phyloP scores from a whole-genome alignment of 2,329 filamentous ascomycete genomes.

The Cladorrhinum sp. region DNA sequence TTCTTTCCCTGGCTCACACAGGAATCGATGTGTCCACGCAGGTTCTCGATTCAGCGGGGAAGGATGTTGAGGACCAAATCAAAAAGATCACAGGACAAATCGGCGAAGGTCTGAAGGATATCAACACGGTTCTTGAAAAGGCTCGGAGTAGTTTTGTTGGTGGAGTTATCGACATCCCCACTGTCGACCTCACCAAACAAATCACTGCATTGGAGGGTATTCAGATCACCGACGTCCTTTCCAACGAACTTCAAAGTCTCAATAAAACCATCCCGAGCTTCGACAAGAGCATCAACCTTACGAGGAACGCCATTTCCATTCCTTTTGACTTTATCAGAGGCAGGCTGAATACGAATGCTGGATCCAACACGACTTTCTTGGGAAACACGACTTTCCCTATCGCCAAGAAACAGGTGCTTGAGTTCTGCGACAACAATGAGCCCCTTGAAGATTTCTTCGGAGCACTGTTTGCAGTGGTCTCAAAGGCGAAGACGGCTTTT shows the following conservation, averaged over 20 bases:
- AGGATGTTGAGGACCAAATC: constrained; percentile 52
- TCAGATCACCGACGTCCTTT: constrained; percentile 65
- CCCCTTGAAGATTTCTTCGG: constrained; percentile 82
- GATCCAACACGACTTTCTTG: constrained; percentile 62
- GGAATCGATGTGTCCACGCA: constrained; percentile 64
- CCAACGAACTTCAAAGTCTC: constrained; percentile 66
- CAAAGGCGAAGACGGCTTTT: constrained; percentile 70
- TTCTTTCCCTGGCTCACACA: constrained; percentile 77
- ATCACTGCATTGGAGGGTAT: constrained; percentile 68
- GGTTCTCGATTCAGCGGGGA: constrained; percentile 40
- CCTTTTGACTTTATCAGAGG: constrained; percentile 80
- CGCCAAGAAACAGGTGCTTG: constrained; percentile 75
- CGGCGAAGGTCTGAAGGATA: constrained; percentile 44
- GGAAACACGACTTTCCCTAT: constrained; percentile 80
- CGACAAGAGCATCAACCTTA: constrained; percentile 77
- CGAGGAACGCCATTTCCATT: constrained; percentile 66
- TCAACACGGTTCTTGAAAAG: constrained; percentile 51
- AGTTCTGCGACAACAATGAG: constrained; percentile 85
- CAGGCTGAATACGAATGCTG: constrained; percentile 68
- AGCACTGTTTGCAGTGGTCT: too few species aligned
- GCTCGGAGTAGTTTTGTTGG: constrained; percentile 34
- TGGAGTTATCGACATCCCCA: constrained; percentile 47
- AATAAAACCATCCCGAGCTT: constrained; percentile 82
- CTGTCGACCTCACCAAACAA: constrained; percentile 62
- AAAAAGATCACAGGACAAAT: constrained; percentile 54